phyloP scores from a whole-genome alignment of 768 basidiomycete species.

The Lactarius hengduanensis region DNA sequence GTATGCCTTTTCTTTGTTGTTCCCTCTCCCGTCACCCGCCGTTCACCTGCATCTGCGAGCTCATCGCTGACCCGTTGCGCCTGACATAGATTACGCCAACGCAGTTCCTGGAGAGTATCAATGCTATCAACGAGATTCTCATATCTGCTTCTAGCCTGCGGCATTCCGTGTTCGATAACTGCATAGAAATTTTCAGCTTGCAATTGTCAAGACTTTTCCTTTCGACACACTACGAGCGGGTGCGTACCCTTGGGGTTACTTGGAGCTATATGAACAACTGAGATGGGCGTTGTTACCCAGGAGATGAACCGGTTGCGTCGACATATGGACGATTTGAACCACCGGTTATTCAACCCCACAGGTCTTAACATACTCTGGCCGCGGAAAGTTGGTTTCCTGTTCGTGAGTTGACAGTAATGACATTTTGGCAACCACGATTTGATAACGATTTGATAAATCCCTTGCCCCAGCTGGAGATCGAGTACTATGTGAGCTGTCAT shows the following conservation, averaged over 20 bases:
- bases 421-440: conserved; percentile 3
- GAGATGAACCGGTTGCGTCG: conserved; percentile 69
- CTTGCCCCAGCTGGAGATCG: conserved; percentile 80
- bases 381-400: conserved; percentile 80
- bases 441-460: not conserved
- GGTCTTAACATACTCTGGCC: conserved; percentile 91
- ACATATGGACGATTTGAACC: conserved; percentile 68
- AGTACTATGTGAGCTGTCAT: conserved; percentile 73
- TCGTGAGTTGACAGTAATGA: conserved; percentile 55
- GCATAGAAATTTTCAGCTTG: conserved; percentile 72
- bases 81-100: conserved; percentile 76
- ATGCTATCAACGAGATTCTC: conserved; percentile 84
- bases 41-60: not conserved
- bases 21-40: not conserved
- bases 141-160: conserved; percentile 81
- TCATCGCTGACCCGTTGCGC: not conserved
- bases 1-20: conserved; percentile 45
- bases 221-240: conserved; percentile 82
- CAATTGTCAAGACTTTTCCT: conserved; percentile 73
- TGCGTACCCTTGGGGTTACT: conserved; percentile 32
- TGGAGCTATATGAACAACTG: not conserved
- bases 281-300: conserved; percentile 40
- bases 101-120: conserved; percentile 87
- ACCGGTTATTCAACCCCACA: conserved; percentile 72
- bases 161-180: conserved; percentile 74